Base-by-base conservation (phyloP, 208 protist genomes). In the Trypanosoma conorhini region DNA sequence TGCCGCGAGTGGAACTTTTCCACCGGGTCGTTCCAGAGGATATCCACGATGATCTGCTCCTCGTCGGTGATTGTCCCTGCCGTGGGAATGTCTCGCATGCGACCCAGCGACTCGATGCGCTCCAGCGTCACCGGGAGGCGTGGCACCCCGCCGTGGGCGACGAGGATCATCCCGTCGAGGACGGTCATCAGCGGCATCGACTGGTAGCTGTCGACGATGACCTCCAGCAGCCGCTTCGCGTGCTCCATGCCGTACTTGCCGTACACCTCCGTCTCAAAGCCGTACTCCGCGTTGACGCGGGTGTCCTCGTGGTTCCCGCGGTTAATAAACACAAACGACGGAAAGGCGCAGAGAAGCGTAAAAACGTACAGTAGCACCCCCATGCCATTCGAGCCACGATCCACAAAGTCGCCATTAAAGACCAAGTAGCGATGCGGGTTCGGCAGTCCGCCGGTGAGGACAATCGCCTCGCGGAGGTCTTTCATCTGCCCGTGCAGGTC, bases 341-440 rank as follows among this genome's bases (percentile, higher is more conserved):
- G 94, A 60, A 81, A 91, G 0, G 92, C 79, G 75, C 86, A 88
- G 46, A 97, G 79, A 19, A 97, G 72, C 10, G 87, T 81, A 67
- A 91, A 92, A 60, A 97, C 81, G 70, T 80, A 72, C 17, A 91
- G 62, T 54, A 96, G 76, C 22, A 91, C 82, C 85, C 99, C 99
- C 40, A 99, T 87, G 15, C 87, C 94, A 68, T 99, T 98, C 57
- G 97, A 91, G 24, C 99, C 99, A 76, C 99, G 94, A 77, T 99
- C 99, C 38, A 99, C 98, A 79, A 99, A 99, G 76, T 99, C 98
- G 35, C 98, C 99, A 33, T 99, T 94, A 82, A 99, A 99, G 19
- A 99, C 80, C 62, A 87, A 99, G 75, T 73, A 87, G 10, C 85
- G 81, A 19, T 77, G 70, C 13, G 80, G 75, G 7, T 69, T 78